Base-by-base conservation (phyloP, 192 early-diverging fungal genomes). In the Rhizophagus clarus region DNA sequence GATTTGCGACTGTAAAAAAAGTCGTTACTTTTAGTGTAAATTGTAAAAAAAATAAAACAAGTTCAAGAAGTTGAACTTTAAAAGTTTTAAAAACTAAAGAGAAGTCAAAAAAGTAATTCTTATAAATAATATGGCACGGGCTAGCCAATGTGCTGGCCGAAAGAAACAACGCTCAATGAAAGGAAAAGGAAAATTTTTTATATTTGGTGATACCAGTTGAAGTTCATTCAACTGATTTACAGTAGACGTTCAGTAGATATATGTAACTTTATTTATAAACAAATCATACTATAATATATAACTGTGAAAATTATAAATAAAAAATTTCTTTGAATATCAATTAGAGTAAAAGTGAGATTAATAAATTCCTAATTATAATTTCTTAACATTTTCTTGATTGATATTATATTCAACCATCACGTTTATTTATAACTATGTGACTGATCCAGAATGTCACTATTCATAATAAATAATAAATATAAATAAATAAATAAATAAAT, bases 221-320 rank as follows among this genome's bases (percentile, higher is more conserved):
- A 69, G 32, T 67, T 67, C 64, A 67, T 69, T 69, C 67, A 69
- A 69, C 34, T 40, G 67, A 69, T 69, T 34, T 69, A 69, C 67
- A 34, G 67, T 34, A 69, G 51, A 22, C 51, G 42, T 40, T 40
- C 37, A 40, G 37, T 40, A 40, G 37, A 40, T 40, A 51, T 51
- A 51, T 51, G 49, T 49, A 49, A 49, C 47, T 49, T 49, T 49
- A 56, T 56, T 17, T 56, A 56, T 56, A 56, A 56, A 45, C 42
- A 45, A 45, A 45, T 45, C 11, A 45, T 45, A 45, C 11, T 12
- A 45, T 45, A 45, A 45, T 12, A 40, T 40, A 40, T 40, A n/a
- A n/a, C n/a, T n/a, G n/a, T n/a, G 9, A 42, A 34, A 34, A 4
- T 42, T 10, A 10, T 42, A 42, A 42, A 10, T 42, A 42, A 42